Evolutionary conservation across 805 yeast species (phyloP).

Genomic region (Starmerella tilneyi): DNA sequence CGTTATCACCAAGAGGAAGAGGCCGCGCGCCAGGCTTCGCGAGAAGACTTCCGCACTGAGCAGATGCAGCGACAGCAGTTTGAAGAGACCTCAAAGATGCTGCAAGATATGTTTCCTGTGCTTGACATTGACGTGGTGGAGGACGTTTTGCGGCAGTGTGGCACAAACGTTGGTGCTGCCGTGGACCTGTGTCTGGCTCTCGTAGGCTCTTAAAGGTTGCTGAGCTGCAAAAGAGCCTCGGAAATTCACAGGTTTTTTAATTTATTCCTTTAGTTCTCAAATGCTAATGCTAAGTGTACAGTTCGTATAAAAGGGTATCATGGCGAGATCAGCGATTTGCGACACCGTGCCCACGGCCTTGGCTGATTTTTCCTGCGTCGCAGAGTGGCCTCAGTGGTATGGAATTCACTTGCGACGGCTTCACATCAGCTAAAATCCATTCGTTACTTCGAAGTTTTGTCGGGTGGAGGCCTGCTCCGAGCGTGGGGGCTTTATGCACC

Average conservation of each 20-base stretch:
- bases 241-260: background rate
- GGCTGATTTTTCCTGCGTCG: slow-evolving; percentile 1
- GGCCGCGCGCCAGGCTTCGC: slow-evolving; percentile 33
- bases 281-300: background rate
- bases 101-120: slow-evolving; percentile 64
- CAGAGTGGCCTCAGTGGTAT: background rate
- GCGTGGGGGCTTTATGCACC: background rate
- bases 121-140: slow-evolving; percentile 57
- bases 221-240: no score
- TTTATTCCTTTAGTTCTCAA: background rate
- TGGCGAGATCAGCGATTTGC: no score
- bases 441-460: slow-evolving; percentile 5
- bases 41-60: slow-evolving; percentile 34
- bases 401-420: background rate
- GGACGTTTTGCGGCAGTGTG: slow-evolving; percentile 59
- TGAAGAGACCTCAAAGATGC: slow-evolving; percentile 33
- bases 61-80: slow-evolving; percentile 38
- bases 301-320: no score
- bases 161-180: slow-evolving; percentile 58
- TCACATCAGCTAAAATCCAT: background rate
- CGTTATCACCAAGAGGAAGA: slow-evolving; percentile 25
- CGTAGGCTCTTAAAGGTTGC: slow-evolving; percentile 11
- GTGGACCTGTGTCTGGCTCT: slow-evolving; percentile 51
- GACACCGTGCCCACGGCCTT: slow-evolving; percentile 1
- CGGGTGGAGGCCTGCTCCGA: slow-evolving; percentile 2